Conservation (phyloP, 495 filamentous ascomycete species). For the Trichoderma virens region DNA sequence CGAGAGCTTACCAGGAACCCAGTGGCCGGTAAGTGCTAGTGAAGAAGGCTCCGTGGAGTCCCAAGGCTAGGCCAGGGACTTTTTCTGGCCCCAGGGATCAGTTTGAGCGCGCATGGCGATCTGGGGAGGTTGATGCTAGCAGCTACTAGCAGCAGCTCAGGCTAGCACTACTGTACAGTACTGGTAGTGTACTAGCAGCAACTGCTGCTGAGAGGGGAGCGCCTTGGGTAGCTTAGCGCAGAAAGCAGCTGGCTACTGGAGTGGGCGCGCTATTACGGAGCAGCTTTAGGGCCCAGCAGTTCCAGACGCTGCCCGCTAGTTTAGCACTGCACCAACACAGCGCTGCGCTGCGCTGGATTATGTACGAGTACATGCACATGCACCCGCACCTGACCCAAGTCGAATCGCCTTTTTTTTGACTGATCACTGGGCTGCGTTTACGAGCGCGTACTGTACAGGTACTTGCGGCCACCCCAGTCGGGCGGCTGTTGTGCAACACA, state of each 20-base stretch:
- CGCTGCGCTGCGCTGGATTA: background rate
- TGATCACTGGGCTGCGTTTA: no score
- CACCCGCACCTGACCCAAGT: no score
- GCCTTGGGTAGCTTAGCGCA: no score
- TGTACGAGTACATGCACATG: no score
- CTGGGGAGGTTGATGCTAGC: background rate
- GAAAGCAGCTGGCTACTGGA: no score
- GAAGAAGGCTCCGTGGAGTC: background rate
- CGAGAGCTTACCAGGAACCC: background rate
- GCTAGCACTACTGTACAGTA: background rate
- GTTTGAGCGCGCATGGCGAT: background rate
- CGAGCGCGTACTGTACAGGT: no score
- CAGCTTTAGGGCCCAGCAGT: background rate
- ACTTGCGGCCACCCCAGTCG: background rate
- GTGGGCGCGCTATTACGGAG: background rate
- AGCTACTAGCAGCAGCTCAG: background rate
- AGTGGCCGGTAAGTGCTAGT: constrained; percentile 1
- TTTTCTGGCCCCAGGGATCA: background rate
- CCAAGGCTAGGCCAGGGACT: background rate
- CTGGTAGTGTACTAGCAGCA: no score
- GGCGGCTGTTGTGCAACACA: constrained; percentile 8
- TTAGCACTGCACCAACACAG: background rate
- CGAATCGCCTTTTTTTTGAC: no score
- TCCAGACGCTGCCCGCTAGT: no score
- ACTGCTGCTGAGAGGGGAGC: no score